Conservation (phyloP, 805 yeast species). For the Teunomyces tritomae region DNA sequence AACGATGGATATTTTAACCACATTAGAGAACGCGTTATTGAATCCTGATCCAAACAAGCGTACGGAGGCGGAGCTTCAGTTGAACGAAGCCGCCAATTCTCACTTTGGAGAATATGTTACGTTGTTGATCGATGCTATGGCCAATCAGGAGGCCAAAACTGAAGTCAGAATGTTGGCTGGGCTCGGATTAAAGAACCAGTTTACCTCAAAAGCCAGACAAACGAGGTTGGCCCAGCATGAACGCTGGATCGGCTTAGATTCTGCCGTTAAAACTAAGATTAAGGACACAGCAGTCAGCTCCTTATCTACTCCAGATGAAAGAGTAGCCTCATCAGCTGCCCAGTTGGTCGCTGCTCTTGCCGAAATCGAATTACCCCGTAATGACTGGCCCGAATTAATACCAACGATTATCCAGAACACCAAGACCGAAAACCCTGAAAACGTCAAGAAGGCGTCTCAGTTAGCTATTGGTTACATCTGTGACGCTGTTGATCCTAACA, state of each 20-base stretch:
- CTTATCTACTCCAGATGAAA: constrained; percentile 61
- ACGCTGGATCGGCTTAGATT: constrained; percentile 71
- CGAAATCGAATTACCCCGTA: constrained; percentile 86
- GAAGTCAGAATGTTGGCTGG: constrained; percentile 94
- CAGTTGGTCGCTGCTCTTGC: constrained; percentile 96
- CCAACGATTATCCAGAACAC: constrained; percentile 84
- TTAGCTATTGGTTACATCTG: constrained; percentile 94
- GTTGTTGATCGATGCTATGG: constrained; percentile 67
- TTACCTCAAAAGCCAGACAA: constrained; percentile 74
- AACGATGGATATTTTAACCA: constrained; percentile 59
- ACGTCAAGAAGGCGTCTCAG: constrained; percentile 82
- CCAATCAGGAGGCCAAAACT: constrained; percentile 57
- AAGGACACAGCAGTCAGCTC: constrained; percentile 59
- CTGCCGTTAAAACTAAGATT: constrained; percentile 55
- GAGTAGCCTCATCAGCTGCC: constrained; percentile 86
- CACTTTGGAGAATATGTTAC: constrained; percentile 75
- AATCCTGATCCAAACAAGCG: constrained; percentile 65
- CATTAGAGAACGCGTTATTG: constrained; percentile 78
- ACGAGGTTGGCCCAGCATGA: constrained; percentile 58
- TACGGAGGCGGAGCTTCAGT: constrained; percentile 74
- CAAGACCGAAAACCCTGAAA: constrained; percentile 68
- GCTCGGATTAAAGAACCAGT: constrained; percentile 79
- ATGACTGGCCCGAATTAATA: constrained; percentile 87
- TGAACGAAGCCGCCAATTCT: constrained; percentile 65
- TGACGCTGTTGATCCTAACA: constrained; percentile 85